phyloP scores from a whole-genome alignment of 2,329 filamentous ascomycete species.

The Sclerotinia glacialis region DNA sequence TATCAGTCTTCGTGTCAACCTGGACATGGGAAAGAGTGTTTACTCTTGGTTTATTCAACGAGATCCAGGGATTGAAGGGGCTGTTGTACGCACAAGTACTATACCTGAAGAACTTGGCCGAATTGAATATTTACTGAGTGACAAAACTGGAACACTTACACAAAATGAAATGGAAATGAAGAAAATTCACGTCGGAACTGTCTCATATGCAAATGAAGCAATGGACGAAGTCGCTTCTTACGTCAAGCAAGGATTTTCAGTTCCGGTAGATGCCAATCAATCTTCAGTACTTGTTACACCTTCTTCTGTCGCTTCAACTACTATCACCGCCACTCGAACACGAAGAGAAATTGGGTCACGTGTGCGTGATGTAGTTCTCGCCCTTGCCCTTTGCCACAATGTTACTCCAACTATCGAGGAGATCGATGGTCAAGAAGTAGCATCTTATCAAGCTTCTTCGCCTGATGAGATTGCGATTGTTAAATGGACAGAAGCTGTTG shows the following conservation, averaged over 20 bases:
- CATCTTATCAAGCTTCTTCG: slow-evolving; percentile 92
- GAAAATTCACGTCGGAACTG: slow-evolving; percentile 96
- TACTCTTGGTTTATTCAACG: slow-evolving; percentile 95
- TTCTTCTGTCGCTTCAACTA: slow-evolving; percentile 62
- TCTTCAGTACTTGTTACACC: slow-evolving; percentile 65
- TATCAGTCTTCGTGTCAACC: slow-evolving; percentile 91
- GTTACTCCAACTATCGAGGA: slow-evolving; percentile 90
- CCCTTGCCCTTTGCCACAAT: slow-evolving; percentile 92
- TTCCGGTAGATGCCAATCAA: slow-evolving; percentile 47
- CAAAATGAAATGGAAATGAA: slow-evolving; percentile 99
- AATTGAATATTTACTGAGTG: slow-evolving; percentile 92
- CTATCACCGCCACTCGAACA: slow-evolving; percentile 69
- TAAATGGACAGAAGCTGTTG: slow-evolving; percentile 89
- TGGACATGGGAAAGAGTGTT: slow-evolving; percentile 95
- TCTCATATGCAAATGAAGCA: slow-evolving; percentile 96
- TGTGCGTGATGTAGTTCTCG: slow-evolving; percentile 88
- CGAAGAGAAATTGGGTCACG: slow-evolving; percentile 89
- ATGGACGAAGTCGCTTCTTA: slow-evolving; percentile 96
- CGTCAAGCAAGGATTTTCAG: slow-evolving; percentile 76
- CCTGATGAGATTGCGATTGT: slow-evolving; percentile 99
- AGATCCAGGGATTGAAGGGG: slow-evolving; percentile 84
- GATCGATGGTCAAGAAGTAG: slow-evolving; percentile 71
- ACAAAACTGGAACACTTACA: slow-evolving; percentile 97
- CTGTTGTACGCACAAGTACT: slow-evolving; percentile 92
- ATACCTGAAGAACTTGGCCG: slow-evolving; percentile 95